phyloP scores from a whole-genome alignment of 352 stramenopile species.

The Globisporangium nagaii region DNA sequence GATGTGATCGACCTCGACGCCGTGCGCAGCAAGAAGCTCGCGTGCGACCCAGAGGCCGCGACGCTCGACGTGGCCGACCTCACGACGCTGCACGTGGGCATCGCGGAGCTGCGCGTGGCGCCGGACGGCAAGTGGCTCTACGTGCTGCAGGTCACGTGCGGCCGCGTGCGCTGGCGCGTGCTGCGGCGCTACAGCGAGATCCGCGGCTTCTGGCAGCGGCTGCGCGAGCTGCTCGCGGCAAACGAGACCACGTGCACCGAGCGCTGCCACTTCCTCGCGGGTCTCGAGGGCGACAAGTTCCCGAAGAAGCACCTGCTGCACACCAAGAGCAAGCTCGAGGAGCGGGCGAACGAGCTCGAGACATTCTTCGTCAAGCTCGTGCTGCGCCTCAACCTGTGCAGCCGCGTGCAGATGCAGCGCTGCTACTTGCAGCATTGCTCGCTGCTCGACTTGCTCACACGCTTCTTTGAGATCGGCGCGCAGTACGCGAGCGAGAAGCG shows the following conservation, averaged over 20 bases:
- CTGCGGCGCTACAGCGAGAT: constrained; percentile 69
- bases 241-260: constrained; percentile 38
- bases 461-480: constrained; percentile 46
- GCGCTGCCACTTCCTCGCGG: constrained; percentile 59
- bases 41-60: constrained; percentile 15
- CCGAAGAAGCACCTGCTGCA: constrained; percentile 68
- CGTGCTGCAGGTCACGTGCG: constrained; percentile 54
- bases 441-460: constrained; percentile 31
- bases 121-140: constrained; percentile 64
- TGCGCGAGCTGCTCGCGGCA: constrained; percentile 29
- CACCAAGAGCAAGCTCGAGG: constrained; percentile 58
- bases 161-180: constrained; percentile 38
- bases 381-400: constrained; percentile 67
- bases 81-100: constrained; percentile 39
- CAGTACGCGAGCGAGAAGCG: constrained; percentile 7
- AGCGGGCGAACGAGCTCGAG: constrained; percentile 44
- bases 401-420: constrained; percentile 27
- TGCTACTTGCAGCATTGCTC: constrained; percentile 42
- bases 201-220: constrained; percentile 54
- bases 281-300: constrained; percentile 68
- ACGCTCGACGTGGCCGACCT: constrained; percentile 28
- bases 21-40: constrained; percentile 18
- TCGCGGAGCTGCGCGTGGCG: constrained; percentile 51
- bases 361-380: constrained; percentile 56
- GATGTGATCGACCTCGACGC: constrained; percentile 17